Evolutionary conservation across 2,329 filamentous ascomycete species (phyloP).

Genomic region (Fusarium beomiforme): DNA sequence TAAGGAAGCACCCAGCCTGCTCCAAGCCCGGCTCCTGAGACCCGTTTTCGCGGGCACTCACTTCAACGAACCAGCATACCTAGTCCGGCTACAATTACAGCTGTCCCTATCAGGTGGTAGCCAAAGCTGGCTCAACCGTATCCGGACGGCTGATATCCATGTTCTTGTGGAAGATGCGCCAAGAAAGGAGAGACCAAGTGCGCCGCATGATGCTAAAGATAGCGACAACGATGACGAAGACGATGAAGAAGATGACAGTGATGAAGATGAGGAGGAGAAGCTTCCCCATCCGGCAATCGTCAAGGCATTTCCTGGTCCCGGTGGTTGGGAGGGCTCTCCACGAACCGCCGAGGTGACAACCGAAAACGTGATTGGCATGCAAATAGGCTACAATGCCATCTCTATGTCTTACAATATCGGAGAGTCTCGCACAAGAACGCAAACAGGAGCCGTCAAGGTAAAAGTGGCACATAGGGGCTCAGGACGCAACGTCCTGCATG

Average conservation of each 20-base stretch:
- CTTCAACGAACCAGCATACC: neutral
- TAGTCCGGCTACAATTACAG: neutral
- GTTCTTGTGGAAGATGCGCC: neutral
- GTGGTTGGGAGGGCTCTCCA: neutral
- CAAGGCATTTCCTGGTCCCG: neutral
- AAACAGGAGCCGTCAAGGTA: neutral
- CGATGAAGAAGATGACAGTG: neutral
- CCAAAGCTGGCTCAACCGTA: neutral
- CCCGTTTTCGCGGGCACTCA: neutral
- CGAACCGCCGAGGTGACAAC: neutral
- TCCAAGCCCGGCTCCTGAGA: neutral
- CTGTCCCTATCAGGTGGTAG: neutral
- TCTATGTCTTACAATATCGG: neutral
- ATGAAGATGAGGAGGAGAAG: neutral
- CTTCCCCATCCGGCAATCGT: neutral
- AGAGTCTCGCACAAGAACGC: neutral
- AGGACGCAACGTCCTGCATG: neutral
- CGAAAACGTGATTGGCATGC: neutral
- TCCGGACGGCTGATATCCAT: neutral
- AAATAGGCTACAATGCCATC: neutral
- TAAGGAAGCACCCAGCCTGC: neutral
- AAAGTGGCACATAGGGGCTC: neutral
- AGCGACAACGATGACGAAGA: neutral
- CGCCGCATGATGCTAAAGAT: neutral
- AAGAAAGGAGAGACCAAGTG: neutral